Evolutionary conservation across 2,329 filamentous ascomycete species (phyloP), one percentile per base, ranked within the genome.

Genomic region (Tothia fuscella): DNA sequence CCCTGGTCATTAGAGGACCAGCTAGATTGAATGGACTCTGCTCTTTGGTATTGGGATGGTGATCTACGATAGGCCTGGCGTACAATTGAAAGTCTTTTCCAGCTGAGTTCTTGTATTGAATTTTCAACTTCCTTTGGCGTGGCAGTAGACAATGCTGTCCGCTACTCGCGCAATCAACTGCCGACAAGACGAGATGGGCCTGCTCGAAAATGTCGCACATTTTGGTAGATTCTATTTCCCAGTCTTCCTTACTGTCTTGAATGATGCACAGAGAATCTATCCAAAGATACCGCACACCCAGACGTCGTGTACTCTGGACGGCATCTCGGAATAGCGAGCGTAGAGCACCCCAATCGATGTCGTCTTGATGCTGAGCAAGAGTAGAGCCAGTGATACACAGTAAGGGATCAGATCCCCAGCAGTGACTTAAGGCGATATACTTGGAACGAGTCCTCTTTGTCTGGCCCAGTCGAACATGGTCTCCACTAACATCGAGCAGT

Each of bases 221-320:
- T n/a, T 31, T 46, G 14, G 28, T 24, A 22, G 34, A 32, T 33
- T 49, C 44, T n/a, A 9, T 16, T 16, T 35, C 21, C 48, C 47
- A 47, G 20, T 49, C 48, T 7, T 31, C 10, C 3, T 32, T 35
- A 5, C 14, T 24, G 29, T 49, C 48, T 49, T 49, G 48, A 20
- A 48, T 25, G 32, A 49, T 49, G 37, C 48, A 49, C 13, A 49
- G 34, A 19, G 44, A 24, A 37, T 49, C 48, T 12, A 49, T 47
- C 48, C 48, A 49, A 3, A 49, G 10, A 38, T 49, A 49, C 25
- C 26, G 10, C 2, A 39, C 9, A 4, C 25, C 25, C 21, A 43
- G 20, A 16, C 21, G 24, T 19, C 41, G 32, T 6, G 31, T 24
- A 16, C 38, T 36, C 16, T 25, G 10, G n/a, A 40, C 14, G 14